Base-by-base conservation (phyloP, 1,139 yeast genomes). In the Eremothecium gossypii region DNA sequence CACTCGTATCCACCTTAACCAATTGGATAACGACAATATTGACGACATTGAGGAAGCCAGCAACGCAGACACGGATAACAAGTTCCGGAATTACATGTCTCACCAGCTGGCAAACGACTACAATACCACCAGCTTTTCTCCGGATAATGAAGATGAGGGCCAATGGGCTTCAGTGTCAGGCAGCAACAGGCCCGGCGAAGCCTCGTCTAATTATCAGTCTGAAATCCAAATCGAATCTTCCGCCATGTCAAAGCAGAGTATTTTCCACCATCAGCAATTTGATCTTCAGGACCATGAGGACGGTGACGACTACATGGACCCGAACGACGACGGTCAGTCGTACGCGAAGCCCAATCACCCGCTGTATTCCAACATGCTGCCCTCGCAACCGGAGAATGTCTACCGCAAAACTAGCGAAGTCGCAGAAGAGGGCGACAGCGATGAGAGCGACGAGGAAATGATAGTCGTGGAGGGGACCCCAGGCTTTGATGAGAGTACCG, bases 11-110 rank as follows among this genome's bases (percentile, higher is more conserved):
- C 37, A 34, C 8, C 29, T 34, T 5, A 34, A 34, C 27, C 37
- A 34, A 20, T 8, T 34, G n/a, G 37, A 34, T 34, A 14, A 10
- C 29, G 59, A 57, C 33, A 61, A 60, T 36, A 47, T 49, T 23
- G 48, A 47, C 26, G 55, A 49, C 23, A 42, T 43, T 27, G 47
- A 44, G 13, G 50, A 48, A 12, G 55, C 45, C 28, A 52, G 47
- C 14, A 41, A 46, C 29, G 52, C 53, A 10, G 47, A 52, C 35
- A 45, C 47, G 39, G 71, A 70, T 41, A 73, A 68, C 44, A 73
- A 71, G 50, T 85, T 85, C 58, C 78, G 89, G 13, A 76, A 82
- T 45, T 86, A 85, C 61, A 83, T 86, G 82, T 78, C 94, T 3
- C 87, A 81, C 58, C 91, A 86, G 58, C 72, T 85, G 57, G 73